A percentile compares a stretch with the other conserved stretches of the same genome.
phyloP scores from a whole-genome alignment of 2,329 filamentous ascomycete genomes.

The Penicillium decumbens region DNA sequence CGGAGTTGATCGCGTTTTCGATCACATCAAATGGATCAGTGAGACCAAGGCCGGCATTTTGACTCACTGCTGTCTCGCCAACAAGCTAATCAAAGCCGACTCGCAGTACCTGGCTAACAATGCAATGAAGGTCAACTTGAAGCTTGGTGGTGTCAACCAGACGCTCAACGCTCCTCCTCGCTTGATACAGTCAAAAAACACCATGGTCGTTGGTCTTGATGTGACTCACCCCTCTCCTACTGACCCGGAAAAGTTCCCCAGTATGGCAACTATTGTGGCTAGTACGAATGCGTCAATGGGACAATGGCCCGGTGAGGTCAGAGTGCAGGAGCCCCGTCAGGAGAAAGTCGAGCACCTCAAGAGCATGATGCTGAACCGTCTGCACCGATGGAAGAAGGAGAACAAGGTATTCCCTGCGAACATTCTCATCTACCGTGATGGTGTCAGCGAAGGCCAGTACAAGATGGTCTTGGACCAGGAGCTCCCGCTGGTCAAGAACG shows the following conservation, averaged over 20 bases:
- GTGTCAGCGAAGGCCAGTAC: constrained; percentile 82
- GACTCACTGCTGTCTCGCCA: constrained; percentile 57
- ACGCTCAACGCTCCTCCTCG: constrained; percentile 49
- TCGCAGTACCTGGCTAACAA: constrained; percentile 61
- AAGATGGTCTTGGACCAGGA: constrained; percentile 61
- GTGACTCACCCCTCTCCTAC: constrained; percentile 76
- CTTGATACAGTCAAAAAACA: constrained; percentile 60
- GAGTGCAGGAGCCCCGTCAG: constrained; percentile 46
- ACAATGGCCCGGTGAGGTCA: constrained; percentile 69
- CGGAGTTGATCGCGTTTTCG: constrained; percentile 53
- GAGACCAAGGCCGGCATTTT: constrained; percentile 62
- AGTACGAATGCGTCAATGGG: constrained; percentile 63
- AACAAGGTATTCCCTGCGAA: constrained; percentile 61
- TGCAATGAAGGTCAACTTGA: constrained; percentile 73
- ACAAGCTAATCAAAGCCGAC: constrained; percentile 43
- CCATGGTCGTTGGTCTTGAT: constrained; percentile 82
- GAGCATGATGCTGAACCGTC: constrained; percentile 57
- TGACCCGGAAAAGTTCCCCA: constrained; percentile 56
- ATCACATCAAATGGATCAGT: constrained; percentile 59
- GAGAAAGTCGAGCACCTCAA: constrained; percentile 66
- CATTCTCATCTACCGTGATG: constrained; percentile 80
- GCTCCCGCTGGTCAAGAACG: constrained; percentile 49
- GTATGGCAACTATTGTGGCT: constrained; percentile 72
- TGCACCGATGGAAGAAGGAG: constrained; percentile 58
- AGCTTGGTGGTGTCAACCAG: constrained; percentile 71